Conservation (phyloP, 768 basidiomycete species). For the Mycena galopus region DNA sequence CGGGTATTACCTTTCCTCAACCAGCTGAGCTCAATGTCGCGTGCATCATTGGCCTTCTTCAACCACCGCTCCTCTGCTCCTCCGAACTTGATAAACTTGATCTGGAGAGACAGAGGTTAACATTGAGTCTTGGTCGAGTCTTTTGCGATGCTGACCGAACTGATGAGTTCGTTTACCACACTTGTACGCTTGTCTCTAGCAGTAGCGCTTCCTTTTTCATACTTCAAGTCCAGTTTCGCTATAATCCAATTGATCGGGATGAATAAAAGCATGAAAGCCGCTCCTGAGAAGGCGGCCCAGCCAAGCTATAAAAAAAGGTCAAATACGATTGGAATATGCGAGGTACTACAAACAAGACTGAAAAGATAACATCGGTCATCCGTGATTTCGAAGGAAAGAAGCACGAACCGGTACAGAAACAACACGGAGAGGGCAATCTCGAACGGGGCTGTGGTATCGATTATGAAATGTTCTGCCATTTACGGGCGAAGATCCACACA, state of each 20-base stretch:
- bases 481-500: background rate
- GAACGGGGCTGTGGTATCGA: background rate
- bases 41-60: constrained; percentile 68
- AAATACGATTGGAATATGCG: background rate
- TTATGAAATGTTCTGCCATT: background rate
- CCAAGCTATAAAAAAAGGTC: constrained; percentile 49
- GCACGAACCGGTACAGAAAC: constrained; percentile 5
- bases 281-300: constrained; percentile 81
- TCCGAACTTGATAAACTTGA: constrained; percentile 88
- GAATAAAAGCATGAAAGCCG: constrained; percentile 71
- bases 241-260: constrained; percentile 80
- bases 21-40: constrained; percentile 81
- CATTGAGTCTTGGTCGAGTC: background rate
- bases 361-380: background rate
- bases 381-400: background rate
- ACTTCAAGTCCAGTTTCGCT: constrained; percentile 68
- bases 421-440: background rate
- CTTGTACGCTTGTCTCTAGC: constrained; percentile 84
- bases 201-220: constrained; percentile 69
- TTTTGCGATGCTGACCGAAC: constrained; percentile 57
- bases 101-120: constrained; percentile 45
- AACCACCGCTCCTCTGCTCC: constrained; percentile 87
- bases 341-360: background rate
- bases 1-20: constrained; percentile 72
- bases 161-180: constrained; percentile 82